Evolutionary conservation across 2,329 filamentous ascomycete genomes (phyloP).

Genomic region (Diaporthe citri): DNA sequence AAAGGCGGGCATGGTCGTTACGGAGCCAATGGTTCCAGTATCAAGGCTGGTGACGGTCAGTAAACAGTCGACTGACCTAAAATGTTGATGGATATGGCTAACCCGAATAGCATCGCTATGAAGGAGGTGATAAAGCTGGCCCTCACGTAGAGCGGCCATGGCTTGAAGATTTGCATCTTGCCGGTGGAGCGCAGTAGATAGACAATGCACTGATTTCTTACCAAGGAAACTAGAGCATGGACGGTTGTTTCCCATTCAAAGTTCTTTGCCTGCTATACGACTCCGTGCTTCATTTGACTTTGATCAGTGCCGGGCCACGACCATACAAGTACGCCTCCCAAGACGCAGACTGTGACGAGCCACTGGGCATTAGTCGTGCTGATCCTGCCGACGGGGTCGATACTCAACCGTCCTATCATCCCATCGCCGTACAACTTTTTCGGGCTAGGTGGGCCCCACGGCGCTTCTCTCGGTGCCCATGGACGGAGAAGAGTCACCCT

Average conservation of each 20-base stretch:
- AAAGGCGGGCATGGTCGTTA: conserved; percentile 70
- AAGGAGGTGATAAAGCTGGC: conserved; percentile 42
- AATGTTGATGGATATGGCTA: neutral
- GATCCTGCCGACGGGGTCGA: conserved; percentile 7
- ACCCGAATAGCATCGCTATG: conserved; percentile 43
- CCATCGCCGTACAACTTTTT: conserved; percentile 1
- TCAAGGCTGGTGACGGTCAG: conserved; percentile 45
- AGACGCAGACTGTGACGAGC: neutral
- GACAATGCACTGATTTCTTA: neutral
- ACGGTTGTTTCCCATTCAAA: neutral
- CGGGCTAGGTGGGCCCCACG: conserved; percentile 6
- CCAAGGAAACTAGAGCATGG: too few species aligned
- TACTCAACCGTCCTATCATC: neutral
- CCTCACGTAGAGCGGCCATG: conserved; percentile 41
- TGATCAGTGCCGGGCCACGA: neutral
- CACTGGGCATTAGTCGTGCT: neutral
- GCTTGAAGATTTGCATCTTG: conserved; percentile 19
- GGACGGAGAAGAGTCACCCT: conserved; percentile 29
- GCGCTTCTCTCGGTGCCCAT: conserved; percentile 21
- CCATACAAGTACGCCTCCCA: neutral
- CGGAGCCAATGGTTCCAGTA: conserved; percentile 68
- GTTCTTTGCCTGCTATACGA: neutral
- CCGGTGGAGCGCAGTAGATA: neutral
- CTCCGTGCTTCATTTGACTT: neutral
- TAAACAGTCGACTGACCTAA: neutral